phyloP scores from a whole-genome alignment of 768 basidiomycete species.

The Hydnomerulius pinastri region DNA sequence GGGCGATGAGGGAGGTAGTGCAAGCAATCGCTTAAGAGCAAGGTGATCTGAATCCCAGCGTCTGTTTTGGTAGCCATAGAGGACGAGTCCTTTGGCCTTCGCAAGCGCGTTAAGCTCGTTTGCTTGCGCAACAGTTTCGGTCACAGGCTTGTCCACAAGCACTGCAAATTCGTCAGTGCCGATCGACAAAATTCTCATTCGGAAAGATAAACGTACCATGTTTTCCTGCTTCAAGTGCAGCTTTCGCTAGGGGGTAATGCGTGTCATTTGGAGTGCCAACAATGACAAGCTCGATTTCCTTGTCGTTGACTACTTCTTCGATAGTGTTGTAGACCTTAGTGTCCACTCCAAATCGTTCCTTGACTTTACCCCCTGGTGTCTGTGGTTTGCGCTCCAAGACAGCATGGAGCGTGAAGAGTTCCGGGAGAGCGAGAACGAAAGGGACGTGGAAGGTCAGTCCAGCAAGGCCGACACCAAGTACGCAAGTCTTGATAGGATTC shows the following conservation, averaged over 20 bases:
- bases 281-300: constrained; percentile 66
- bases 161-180: constrained; percentile 42
- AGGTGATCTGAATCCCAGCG: constrained; percentile 82
- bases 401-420: constrained; percentile 70
- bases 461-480: constrained; percentile 76
- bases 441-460: constrained; percentile 82
- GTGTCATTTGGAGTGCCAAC: constrained; percentile 75
- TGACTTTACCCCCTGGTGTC: constrained; percentile 60
- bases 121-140: constrained; percentile 60
- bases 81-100: constrained; percentile 55
- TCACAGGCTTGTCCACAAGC: constrained; percentile 80
- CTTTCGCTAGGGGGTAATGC: constrained; percentile 69
- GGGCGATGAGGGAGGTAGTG: constrained; percentile 50
- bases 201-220: constrained; percentile 49
- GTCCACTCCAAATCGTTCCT: constrained; percentile 61
- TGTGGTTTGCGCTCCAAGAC: constrained; percentile 74
- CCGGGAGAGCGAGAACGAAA: constrained; percentile 70
- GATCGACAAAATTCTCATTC: not conserved
- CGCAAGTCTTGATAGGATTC: constrained; percentile 65
- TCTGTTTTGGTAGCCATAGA: constrained; percentile 76
- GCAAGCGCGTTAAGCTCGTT: constrained; percentile 62
- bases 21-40: constrained; percentile 59
- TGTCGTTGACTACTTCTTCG: constrained; percentile 60
- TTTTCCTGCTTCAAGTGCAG: constrained; percentile 66
- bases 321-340: constrained; percentile 60